Conservation (phyloP, 768 basidiomycete genomes). For the Lactarius vividus region DNA sequence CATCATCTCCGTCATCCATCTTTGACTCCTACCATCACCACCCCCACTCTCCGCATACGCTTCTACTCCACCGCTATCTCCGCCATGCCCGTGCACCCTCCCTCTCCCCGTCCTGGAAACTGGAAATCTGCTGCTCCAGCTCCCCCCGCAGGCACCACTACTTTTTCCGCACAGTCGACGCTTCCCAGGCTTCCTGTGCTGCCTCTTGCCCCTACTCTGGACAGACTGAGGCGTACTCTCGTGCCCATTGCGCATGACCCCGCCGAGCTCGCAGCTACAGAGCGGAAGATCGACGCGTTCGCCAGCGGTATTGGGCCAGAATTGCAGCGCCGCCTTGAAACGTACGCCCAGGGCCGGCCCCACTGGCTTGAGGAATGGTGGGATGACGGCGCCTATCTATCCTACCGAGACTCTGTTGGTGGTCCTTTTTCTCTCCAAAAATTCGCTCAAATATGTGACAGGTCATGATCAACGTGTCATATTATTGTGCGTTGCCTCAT, state of each 20-base stretch:
- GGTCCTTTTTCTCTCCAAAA: not conserved
- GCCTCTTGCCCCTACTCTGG: conserved; percentile 59
- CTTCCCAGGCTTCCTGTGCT: conserved; percentile 79
- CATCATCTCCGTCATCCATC: not conserved
- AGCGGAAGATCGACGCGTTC: conserved; percentile 68
- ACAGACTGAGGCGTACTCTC: conserved; percentile 65
- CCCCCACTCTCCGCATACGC: not conserved
- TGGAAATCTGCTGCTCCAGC: conserved; percentile 76
- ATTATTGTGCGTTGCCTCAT: conserved; percentile 61
- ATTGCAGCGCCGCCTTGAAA: conserved; percentile 64
- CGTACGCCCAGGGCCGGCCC: conserved; percentile 48
- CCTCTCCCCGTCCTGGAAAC: conserved; percentile 43
- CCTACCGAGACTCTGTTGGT: conserved; percentile 80
- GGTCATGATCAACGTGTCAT: conserved; percentile 91
- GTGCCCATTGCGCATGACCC: conserved; percentile 68
- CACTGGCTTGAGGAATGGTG: conserved; percentile 97
- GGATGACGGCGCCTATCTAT: conserved; percentile 81
- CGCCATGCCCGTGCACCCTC: conserved; percentile 18
- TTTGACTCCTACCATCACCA: not conserved
- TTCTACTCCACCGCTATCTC: not conserved
- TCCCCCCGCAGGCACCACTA: conserved; percentile 46
- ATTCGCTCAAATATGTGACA: conserved; percentile 29
- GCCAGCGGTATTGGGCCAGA: conserved; percentile 40
- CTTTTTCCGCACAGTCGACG: conserved; percentile 61
- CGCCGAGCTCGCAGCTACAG: conserved; percentile 53